These are phyloP conservation scores for Fusarium nodosum DNA, from an alignment of 2,329 filamentous ascomycete genomes.

Conservation along the genomic window DNA sequence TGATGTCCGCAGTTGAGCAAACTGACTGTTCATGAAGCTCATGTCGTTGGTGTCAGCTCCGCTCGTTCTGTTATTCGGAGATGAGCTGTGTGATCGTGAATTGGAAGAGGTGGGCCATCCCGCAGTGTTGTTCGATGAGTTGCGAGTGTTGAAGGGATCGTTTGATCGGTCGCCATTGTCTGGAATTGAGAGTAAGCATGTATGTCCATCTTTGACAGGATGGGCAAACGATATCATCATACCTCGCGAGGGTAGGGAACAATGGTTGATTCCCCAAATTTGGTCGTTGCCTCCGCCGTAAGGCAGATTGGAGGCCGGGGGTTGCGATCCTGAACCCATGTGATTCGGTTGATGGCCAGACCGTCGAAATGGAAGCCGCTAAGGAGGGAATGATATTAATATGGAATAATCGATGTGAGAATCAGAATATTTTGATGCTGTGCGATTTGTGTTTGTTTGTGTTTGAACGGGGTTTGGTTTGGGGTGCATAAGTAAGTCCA, in stretches of 20 bases:
- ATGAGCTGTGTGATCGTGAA: conserved; percentile 65
- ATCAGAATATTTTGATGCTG: conserved; percentile 36
- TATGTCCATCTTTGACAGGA: background rate
- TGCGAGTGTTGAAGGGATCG: conserved; percentile 74
- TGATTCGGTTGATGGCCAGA: conserved; percentile 1
- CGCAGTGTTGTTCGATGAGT: conserved; percentile 73
- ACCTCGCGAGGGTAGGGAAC: conserved; percentile 63
- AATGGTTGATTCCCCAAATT: conserved; percentile 20
- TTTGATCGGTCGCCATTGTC: conserved; percentile 62
- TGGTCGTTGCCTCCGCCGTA: background rate
- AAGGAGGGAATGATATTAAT: conserved; percentile 15
- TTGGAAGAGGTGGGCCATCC: conserved; percentile 70
- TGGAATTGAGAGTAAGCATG: conserved; percentile 40
- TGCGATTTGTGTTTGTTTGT: conserved; percentile 27
- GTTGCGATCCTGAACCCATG: background rate
- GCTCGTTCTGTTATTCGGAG: conserved; percentile 69
- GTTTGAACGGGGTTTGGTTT: conserved; percentile 33
- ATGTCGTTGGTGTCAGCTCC: conserved; percentile 59
- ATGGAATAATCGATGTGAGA: conserved; percentile 13
- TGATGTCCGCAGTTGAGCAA: conserved; percentile 20
- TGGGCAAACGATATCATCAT: conserved; percentile 41
- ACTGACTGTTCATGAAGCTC: conserved; percentile 9
- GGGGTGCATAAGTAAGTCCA: conserved; percentile 28
- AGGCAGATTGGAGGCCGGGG: background rate
- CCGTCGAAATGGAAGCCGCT: background rate